Evolutionary conservation across 768 basidiomycete species (phyloP), one percentile per base, ranked within the genome.

Genomic region (Melanogaster broomeanus): DNA sequence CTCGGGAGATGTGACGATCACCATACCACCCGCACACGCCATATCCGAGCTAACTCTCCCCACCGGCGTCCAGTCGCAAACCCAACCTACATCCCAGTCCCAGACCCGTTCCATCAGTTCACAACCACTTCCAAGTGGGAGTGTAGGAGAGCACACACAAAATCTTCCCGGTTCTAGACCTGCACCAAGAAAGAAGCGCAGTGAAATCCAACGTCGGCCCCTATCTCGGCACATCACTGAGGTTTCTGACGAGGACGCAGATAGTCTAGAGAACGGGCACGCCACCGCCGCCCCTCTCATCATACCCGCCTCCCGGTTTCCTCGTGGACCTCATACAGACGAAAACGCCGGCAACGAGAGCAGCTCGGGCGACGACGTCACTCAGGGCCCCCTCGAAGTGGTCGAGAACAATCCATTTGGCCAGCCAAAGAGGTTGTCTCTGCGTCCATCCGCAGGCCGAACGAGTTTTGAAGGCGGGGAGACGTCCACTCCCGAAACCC

Each of bases 11-110:
- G 45, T 65, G 27, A 59, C 58, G 15, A 44, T 68, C 48, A 19
- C 53, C 11, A 28, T 65, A 22, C 65, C 67, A 5, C 61, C 65
- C 3, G 59, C 63, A 9, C 61, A 71, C 12, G 51, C 61, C 49
- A 67, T 69, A 24, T 40, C 67, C 11, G 67, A 69, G 21, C 3
- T 67, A 11, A 33, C 51, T 1, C 15, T 71, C 9, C 67, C 68
- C 11, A 69, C 67, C 1, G 45, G 45, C 6, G 48, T 58, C 19
- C 63, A 37, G 33, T 37, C 49, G 1, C 55, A 35, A 19, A 10
- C 24, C 21, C 45, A 28, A 7, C n/a, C n/a, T n/a, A n/a, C n/a
- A n/a, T 35, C 44, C 4, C 44, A 31, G 31, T 31, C 25, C 8
- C 25, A 27, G 8, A 4, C 31, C 4, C 31, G 31, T 5, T 31